Base-by-base conservation (phyloP, 148 eudicot species). In the Vaccinium myrtillus region DNA sequence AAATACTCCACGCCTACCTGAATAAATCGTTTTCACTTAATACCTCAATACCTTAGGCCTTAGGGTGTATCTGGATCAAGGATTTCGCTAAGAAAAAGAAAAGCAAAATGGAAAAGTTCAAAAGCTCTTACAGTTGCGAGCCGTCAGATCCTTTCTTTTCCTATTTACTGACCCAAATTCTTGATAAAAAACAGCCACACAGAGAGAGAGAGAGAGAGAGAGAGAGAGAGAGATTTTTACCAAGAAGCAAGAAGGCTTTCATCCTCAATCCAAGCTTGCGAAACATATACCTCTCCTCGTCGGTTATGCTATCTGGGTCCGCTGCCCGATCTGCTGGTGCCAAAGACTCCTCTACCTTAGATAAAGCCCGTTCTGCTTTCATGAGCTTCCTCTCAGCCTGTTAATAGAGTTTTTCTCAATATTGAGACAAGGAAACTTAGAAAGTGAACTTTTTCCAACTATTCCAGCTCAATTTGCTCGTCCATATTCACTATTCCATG, bases 1-100 rank as follows among this genome's bases (percentile, higher is more conserved):
- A 88, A 96, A 96, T 61, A 96, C 95, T 85, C 99, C 99, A 86
- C 99, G 94, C 81, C 99, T 93, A 86, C 99, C 99, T 96, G 91
- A 79, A 88, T 81, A 78, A 87, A 61, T 53, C 23, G 1, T 25
- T 23, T 78, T 32, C 13, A 69, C 76, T 63, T 80, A 87, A 82
- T 81, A 83, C 75, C 27, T 56, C 6, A 63, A 55, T 53, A 36
- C 39, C 39, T 36, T 36, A 36, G 39, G 16, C 16, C 77, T 25
- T 27, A 27, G 18, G 7, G 39, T 30, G 74, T 69, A 69, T 1
- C 27, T 69, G 39, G 43, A 27, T 25, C 36, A 67, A 67, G 73
- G 74, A 69, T 69, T 69, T 69, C 39, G 5, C 39, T 30, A 69
- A 69, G 39, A 69, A 69, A 69, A 69, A 3, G 4, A 1, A 27